These are phyloP conservation scores for Xylaria sp. DNA, from an alignment of 2,329 filamentous ascomycete species.

Conservation along the genomic window DNA sequence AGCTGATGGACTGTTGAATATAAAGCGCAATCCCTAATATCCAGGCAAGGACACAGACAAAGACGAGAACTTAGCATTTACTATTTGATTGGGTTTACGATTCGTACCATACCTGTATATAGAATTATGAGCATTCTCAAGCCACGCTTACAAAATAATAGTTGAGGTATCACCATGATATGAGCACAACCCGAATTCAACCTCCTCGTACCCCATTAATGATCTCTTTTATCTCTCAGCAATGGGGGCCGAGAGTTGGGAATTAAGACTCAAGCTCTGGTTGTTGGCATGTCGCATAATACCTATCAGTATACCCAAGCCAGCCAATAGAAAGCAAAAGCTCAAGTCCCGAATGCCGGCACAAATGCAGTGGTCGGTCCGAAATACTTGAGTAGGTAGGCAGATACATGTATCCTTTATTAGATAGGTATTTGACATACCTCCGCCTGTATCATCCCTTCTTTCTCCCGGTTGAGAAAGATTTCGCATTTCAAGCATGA, in stretches of 20 bases:
- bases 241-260: not conserved
- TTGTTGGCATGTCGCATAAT: not conserved
- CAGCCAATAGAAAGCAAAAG: conserved; percentile 9
- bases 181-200: not conserved
- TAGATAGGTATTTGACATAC: conserved; percentile 1
- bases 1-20: not conserved
- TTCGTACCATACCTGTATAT: not conserved
- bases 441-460: not conserved
- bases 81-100: not conserved
- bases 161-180: not conserved
- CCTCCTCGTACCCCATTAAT: not conserved
- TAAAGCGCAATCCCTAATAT: not conserved
- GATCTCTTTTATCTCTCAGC: not conserved
- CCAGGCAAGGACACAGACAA: not conserved
- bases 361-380: conserved; percentile 11
- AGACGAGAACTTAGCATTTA: not conserved
- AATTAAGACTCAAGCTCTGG: conserved; percentile 20
- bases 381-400: not conserved
- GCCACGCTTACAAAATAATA: not conserved
- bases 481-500: not conserved
- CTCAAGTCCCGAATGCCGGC: conserved; percentile 24
- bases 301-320: not conserved
- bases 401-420: not conserved
- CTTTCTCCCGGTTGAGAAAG: not conserved
- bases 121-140: not conserved